These are phyloP conservation scores for Barbatosphaeria neglecta DNA, from an alignment of 495 filamentous ascomycete genomes.

Conservation along the genomic window DNA sequence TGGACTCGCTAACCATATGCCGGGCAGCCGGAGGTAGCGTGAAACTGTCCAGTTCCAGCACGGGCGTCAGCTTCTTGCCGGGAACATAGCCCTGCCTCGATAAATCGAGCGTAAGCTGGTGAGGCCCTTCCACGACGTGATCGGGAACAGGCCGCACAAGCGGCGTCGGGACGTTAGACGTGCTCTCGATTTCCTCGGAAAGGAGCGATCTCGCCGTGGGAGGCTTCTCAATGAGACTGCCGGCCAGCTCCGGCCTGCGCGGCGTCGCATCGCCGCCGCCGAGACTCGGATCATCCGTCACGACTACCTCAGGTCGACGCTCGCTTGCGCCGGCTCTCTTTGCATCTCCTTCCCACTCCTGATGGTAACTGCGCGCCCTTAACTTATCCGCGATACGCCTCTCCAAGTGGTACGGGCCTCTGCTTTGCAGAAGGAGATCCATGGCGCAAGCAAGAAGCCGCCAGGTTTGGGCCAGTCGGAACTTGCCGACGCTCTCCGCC, in stretches of 20 bases:
- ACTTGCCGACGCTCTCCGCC: constrained; percentile 46
- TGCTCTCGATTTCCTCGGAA: constrained; percentile 50
- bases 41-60: constrained; percentile 30
- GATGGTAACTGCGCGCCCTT: too few relatives aligned
- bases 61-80: constrained; percentile 23
- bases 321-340: neutral
- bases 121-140: constrained; percentile 5
- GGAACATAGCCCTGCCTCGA: constrained; percentile 10
- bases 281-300: too few relatives aligned
- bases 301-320: too few relatives aligned
- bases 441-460: constrained; percentile 54
- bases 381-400: too few relatives aligned
- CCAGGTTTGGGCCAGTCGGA: constrained; percentile 65
- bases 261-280: constrained; percentile 26
- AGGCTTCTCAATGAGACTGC: constrained; percentile 12
- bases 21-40: constrained; percentile 22
- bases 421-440: constrained; percentile 44
- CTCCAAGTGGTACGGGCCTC: constrained; percentile 45
- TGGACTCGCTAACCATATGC: constrained; percentile 14
- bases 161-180: constrained; percentile 70
- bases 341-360: constrained; percentile 15
- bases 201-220: constrained; percentile 23
- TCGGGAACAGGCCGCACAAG: constrained; percentile 57
- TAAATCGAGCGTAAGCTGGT: too few relatives aligned
- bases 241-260: constrained; percentile 20